Base-by-base conservation (phyloP, 768 basidiomycete genomes). In the Mycena galericulata region DNA sequence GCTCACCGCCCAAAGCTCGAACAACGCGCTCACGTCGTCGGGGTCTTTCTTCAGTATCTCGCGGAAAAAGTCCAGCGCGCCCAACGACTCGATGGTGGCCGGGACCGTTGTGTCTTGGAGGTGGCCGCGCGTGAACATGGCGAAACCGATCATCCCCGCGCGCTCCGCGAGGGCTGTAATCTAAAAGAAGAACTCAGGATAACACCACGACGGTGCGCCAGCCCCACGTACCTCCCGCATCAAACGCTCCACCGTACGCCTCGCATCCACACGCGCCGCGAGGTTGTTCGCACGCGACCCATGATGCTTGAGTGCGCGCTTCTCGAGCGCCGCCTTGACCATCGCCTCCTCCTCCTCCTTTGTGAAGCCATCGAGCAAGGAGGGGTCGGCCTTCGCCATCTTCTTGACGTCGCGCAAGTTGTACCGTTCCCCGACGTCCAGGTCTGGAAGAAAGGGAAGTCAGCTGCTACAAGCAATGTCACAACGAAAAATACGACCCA, bases 21-120 rank as follows among this genome's bases (percentile, higher is more conserved):
- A n/a, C n/a, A n/a, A n/a, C 8, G 24, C 30, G 9, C 43, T 30
- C 7, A 66, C 11, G 36, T 64, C 54, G 1, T 5, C 34, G 10
- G 30, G 29, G n/a, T 57, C 55, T 32, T 46, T 63, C 24, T 53
- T 57, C 12, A 69, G 26, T 32, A 64, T 27, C 3, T 69, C 29
- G 5, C 27, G 29, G 27, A 64, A 20, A 24, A 69, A 69, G 24
- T 56, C 30, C 15, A 24, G 29, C 30, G 53, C 29, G 32, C 56
- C 61, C n/a, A 15, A n/a, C 12, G 51, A 63, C 20, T 32, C 41
- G 32, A 68, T 54, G 5, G 22, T 27, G 22, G 15, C 41, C 30
- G 30, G 51, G 46, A 36, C n/a, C 1, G 30, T 34, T 20, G 27
- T 54, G 7, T 32, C 11, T 7, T 45, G 43, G 24, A 45, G 5